These are phyloP conservation scores for Colletotrichum liaoningense DNA, from an alignment of 2,329 filamentous ascomycete genomes.

Conservation along the genomic window DNA sequence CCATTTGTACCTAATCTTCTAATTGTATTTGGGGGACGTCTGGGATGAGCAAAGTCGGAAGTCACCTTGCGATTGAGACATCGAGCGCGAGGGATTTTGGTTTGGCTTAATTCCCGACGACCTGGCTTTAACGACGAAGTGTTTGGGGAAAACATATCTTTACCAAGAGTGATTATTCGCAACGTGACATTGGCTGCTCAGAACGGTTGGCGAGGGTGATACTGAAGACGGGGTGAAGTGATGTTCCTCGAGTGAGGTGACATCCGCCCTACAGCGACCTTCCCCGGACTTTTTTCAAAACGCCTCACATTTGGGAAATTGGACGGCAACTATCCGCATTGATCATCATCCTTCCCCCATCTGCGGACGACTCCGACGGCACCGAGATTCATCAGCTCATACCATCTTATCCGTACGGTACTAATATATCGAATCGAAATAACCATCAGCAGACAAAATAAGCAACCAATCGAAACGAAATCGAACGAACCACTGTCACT, in stretches of 20 bases:
- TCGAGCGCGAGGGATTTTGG: not conserved
- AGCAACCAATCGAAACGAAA: not conserved
- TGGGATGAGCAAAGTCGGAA: not conserved
- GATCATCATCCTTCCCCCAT: not conserved
- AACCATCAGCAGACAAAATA: not conserved
- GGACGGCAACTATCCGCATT: not conserved
- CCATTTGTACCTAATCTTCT: constrained; percentile 59
- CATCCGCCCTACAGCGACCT: constrained; percentile 10
- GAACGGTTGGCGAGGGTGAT: not conserved
- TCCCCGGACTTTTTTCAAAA: constrained; percentile 7
- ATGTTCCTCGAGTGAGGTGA: constrained; percentile 30
- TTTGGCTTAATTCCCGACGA: not conserved
- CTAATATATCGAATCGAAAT: not conserved
- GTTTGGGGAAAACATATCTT: constrained; percentile 18
- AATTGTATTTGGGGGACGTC: constrained; percentile 49
- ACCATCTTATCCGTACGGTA: not conserved
- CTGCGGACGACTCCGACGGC: not conserved
- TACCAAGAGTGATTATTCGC: not conserved
- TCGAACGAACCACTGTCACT: not conserved
- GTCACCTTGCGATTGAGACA: constrained; percentile 14
- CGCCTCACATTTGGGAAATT: not conserved
- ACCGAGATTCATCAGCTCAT: not conserved
- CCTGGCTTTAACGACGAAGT: constrained; percentile 36
- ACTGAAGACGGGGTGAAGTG: no score
- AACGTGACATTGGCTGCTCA: not conserved